phyloP scores from a whole-genome alignment of 495 filamentous ascomycete species.

The Saxophila tyrrhenica region DNA sequence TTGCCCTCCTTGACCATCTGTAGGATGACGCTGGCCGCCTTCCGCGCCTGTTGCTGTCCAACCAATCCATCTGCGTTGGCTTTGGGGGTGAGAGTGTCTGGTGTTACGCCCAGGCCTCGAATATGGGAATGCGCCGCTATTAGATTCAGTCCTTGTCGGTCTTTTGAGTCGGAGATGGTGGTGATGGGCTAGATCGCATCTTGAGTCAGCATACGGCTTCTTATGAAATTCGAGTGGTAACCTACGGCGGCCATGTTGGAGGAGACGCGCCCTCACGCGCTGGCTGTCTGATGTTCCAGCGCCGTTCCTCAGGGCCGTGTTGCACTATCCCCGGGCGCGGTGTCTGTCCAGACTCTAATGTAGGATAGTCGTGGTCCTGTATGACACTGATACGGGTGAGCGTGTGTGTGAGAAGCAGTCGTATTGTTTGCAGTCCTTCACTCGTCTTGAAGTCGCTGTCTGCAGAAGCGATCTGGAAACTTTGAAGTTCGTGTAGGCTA shows the following conservation, averaged over 20 bases:
- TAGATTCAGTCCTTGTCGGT: constrained; percentile 87
- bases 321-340: too few relatives aligned
- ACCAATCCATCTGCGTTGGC: constrained; percentile 88
- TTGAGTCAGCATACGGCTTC: not conserved
- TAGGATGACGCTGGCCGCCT: constrained; percentile 87
- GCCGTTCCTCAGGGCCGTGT: not conserved
- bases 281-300: not conserved
- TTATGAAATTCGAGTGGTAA: not conserved
- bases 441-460: too few relatives aligned
- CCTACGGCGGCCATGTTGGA: constrained; percentile 9
- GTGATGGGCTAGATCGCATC: constrained; percentile 65
- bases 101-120: constrained; percentile 84
- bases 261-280: constrained; percentile 1
- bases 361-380: too few relatives aligned
- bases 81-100: constrained; percentile 79
- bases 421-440: too few relatives aligned
- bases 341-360: too few relatives aligned
- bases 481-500: too few relatives aligned
- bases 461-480: too few relatives aligned
- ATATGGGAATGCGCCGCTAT: constrained; percentile 98
- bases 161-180: constrained; percentile 86
- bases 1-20: constrained; percentile 98
- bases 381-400: too few relatives aligned
- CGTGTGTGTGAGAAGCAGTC: too few relatives aligned
- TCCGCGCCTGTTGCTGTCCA: constrained; percentile 89